phyloP scores from a whole-genome alignment of 2,329 filamentous ascomycete genomes.

The Verticillium albo-atrum region DNA sequence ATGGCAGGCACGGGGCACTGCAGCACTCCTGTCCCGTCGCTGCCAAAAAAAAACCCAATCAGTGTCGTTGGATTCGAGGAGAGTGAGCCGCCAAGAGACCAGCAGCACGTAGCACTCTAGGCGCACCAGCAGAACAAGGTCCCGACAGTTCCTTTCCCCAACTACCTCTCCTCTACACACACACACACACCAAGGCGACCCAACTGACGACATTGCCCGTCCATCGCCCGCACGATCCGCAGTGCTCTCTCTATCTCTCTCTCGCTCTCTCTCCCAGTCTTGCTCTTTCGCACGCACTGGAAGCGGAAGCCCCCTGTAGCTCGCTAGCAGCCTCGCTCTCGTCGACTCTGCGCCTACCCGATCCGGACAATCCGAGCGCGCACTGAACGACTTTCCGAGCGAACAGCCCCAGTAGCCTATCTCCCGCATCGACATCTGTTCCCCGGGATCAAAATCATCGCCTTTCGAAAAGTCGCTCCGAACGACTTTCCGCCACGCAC shows the following conservation, averaged over 20 bases:
- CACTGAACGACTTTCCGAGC: background rate
- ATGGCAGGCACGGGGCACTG: background rate
- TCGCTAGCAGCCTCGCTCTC: background rate
- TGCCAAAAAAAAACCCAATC: background rate
- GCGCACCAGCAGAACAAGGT: background rate
- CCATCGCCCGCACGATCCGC: background rate
- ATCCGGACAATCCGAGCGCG: background rate
- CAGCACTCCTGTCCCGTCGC: background rate
- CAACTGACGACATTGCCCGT: background rate
- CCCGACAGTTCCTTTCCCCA: background rate
- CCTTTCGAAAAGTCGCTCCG: background rate
- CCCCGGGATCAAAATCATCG: background rate
- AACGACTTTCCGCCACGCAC: background rate
- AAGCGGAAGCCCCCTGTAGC: background rate
- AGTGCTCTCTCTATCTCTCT: background rate
- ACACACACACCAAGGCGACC: background rate
- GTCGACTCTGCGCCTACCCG: background rate
- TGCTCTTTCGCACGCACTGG: background rate
- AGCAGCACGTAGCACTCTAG: background rate
- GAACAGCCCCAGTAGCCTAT: background rate
- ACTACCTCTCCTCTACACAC: background rate
- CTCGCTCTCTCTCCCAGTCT: no score
- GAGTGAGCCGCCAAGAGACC: background rate
- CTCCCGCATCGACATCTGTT: background rate
- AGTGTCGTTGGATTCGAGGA: background rate